phyloP scores from a whole-genome alignment of 805 yeast genomes.

The Citeromyces nyonsensis region DNA sequence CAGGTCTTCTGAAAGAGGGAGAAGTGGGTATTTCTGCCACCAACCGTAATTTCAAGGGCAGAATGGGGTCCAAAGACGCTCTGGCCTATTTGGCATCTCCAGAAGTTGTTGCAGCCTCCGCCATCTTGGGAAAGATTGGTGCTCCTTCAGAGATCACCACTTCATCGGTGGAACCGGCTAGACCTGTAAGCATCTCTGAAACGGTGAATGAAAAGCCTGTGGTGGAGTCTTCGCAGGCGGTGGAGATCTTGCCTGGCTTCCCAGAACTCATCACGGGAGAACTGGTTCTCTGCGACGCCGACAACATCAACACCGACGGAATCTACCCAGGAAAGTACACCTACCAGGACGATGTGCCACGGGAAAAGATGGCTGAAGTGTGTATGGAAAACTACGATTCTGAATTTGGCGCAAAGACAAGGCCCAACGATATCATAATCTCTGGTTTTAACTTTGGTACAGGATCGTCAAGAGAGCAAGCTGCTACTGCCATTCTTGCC shows the following conservation, averaged over 20 bases:
- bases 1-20: slow-evolving; percentile 87
- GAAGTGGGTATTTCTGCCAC: slow-evolving; percentile 98
- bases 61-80: slow-evolving; percentile 98
- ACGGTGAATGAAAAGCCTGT: slow-evolving; percentile 16
- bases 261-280: slow-evolving; percentile 86
- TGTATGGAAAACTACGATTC: slow-evolving; percentile 98
- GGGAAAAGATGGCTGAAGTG: slow-evolving; percentile 95
- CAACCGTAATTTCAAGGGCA: slow-evolving; percentile 95
- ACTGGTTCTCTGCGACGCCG: slow-evolving; percentile 90
- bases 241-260: slow-evolving; percentile 81
- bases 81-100: slow-evolving; percentile 94
- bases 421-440: slow-evolving; percentile 78
- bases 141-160: slow-evolving; percentile 81
- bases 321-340: slow-evolving; percentile 98
- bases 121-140: slow-evolving; percentile 87
- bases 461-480: slow-evolving; percentile 97
- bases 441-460: slow-evolving; percentile 96
- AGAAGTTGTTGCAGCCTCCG: slow-evolving; percentile 96
- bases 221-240: slow-evolving; percentile 20
- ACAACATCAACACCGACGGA: slow-evolving; percentile 94
- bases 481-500: slow-evolving; percentile 95
- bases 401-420: slow-evolving; percentile 69
- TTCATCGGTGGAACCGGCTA: slow-evolving; percentile 25
- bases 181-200: slow-evolving; percentile 29
- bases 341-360: slow-evolving; percentile 91